Evolutionary conservation across 2,329 filamentous ascomycete genomes (phyloP).

Genomic region (Aspergillus versicolor): DNA sequence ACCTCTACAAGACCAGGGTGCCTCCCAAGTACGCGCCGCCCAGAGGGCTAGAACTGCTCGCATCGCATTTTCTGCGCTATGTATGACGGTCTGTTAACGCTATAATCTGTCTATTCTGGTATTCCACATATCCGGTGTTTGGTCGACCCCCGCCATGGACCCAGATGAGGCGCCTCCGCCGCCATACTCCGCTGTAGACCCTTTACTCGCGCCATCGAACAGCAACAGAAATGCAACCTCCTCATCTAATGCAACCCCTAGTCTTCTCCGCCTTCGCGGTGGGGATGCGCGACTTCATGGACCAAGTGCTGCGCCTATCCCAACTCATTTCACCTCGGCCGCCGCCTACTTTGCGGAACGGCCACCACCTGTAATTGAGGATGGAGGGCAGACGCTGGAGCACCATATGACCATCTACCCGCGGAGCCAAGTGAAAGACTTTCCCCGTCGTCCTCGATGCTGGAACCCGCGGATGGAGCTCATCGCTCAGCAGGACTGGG

Average conservation of each 20-base stretch:
- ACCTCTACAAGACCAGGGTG: not conserved
- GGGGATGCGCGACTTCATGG: constrained; percentile 19
- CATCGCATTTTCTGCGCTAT: constrained; percentile 15
- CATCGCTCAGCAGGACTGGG: constrained; percentile 44
- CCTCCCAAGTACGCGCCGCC: not conserved
- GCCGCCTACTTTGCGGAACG: constrained; percentile 41
- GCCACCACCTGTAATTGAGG: constrained; percentile 25
- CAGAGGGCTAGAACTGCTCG: constrained; percentile 1
- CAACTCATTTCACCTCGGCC: constrained; percentile 36
- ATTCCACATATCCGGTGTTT: not conserved
- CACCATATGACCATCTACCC: constrained; percentile 43
- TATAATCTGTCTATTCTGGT: constrained; percentile 3
- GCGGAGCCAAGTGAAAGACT: constrained; percentile 42
- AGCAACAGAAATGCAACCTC: constrained; percentile 20
- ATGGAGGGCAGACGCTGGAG: constrained; percentile 27
- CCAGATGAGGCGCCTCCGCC: constrained; percentile 42
- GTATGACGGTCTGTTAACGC: constrained; percentile 15
- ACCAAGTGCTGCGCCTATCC: constrained; percentile 20
- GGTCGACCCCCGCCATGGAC: constrained; percentile 27
- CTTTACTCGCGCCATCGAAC: constrained; percentile 27
- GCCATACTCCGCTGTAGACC: constrained; percentile 43
- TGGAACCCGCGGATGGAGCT: constrained; percentile 36
- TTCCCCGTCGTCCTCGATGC: constrained; percentile 42
- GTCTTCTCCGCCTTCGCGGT: constrained; percentile 20
- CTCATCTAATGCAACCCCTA: constrained; percentile 13